A percentile compares a stretch with the other conserved stretches of the same genome.
Conservation (phyloP, 495 filamentous ascomycete species). For the Aspergillus nanangensis region DNA sequence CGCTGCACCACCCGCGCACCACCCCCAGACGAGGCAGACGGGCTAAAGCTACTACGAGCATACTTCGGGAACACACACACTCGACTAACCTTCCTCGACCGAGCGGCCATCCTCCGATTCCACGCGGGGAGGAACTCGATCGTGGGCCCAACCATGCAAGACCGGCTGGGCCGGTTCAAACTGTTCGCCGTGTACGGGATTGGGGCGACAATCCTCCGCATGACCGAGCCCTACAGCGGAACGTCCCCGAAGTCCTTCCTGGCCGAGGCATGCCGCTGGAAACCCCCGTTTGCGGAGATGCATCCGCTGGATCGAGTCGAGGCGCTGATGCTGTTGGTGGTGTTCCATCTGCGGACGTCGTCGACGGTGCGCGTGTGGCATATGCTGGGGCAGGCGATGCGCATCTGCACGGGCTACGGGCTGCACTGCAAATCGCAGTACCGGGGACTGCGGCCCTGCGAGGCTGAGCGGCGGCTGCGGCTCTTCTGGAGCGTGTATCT, state of each 20-base stretch:
- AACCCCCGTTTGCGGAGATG: constrained; percentile 25
- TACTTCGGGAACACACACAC: constrained; percentile 35
- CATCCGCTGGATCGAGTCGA: constrained; percentile 34
- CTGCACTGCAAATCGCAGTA: constrained; percentile 27
- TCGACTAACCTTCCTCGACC: constrained; percentile 36
- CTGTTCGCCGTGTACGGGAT: constrained; percentile 43
- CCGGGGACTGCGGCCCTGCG: constrained; percentile 18
- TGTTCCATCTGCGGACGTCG: constrained; percentile 32
- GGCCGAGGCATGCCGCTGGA: constrained; percentile 27
- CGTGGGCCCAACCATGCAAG: constrained; percentile 13
- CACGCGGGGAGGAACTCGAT: constrained; percentile 24
- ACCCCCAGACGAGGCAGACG: constrained; percentile 30
- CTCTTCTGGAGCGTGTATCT: constrained; percentile 44
- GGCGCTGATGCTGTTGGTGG: constrained; percentile 34
- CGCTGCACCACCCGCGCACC: constrained; percentile 15
- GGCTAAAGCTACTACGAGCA: constrained; percentile 27
- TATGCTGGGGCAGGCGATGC: constrained; percentile 39
- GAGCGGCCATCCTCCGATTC: constrained; percentile 26
- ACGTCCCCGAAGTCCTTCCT: constrained; percentile 14
- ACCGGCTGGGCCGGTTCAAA: constrained; percentile 34
- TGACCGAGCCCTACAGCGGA: constrained; percentile 29
- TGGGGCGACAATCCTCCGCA: constrained; percentile 29
- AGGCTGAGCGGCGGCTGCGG: constrained; percentile 26
- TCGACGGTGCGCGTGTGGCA: constrained; percentile 40
- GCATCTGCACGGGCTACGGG: constrained; percentile 38